Evolutionary conservation across 768 basidiomycete genomes (phyloP), one percentile per base, ranked within the genome.

Genomic region (Termitomyces sp.): DNA sequence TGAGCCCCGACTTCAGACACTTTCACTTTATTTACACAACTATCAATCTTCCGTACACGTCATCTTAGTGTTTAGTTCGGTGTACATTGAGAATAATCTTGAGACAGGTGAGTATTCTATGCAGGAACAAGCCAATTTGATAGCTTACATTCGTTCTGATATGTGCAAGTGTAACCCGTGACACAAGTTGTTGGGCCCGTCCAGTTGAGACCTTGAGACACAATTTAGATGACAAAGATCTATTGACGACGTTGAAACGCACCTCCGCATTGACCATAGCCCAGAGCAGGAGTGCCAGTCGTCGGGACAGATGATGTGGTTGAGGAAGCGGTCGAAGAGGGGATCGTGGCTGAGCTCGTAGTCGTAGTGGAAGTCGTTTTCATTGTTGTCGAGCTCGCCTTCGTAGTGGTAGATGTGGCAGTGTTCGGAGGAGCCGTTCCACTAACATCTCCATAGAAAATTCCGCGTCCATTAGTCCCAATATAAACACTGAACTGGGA

Each of bases 391-490:
- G 66, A 62, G 29, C 62, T 67, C 1, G 68, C 50, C 5, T 47
- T 44, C 16, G 55, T 52, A 37, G 62, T 62, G 22, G 67, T 63
- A 16, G 65, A 55, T 8, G 71, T 58, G 5, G 69, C 59, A 4
- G 64, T 62, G 2, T 67, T 72, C 26, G 72, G 26, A 43, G 73
- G 70, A 29, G 69, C 63, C 24, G 66, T 31, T 31, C 72, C 74
- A 56, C 63, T 66, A 12, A 67, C 60, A 60, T 81, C 79, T 0
- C 79, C 82, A 59, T 76, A 83, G 67, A 82, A 83, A 44, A 77
- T 79, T 16, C 82, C 82, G 32, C 83, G 78, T 26, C 83, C 83
- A 61, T 84, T 84, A 5, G 83, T 85, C 5, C 83, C 83, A 39
- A 84, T 76, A 60, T 85, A 85, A 0, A 83, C 81, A 10, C 83